Evolutionary conservation across 805 yeast species (phyloP).

Genomic region (Hanseniaspora meyeri): DNA sequence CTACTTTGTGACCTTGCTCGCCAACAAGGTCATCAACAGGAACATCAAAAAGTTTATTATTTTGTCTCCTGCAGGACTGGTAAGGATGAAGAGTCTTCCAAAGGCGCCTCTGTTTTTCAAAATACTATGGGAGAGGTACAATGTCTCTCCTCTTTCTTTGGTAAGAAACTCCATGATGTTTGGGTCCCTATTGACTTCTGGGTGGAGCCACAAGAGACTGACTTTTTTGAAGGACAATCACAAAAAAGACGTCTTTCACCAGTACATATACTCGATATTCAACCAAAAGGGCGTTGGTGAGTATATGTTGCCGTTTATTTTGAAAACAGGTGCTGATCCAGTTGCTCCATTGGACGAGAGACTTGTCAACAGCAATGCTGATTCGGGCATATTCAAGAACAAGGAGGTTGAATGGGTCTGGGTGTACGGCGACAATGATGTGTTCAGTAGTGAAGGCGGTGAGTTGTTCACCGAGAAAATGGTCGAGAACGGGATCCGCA

Average conservation of each 20-base stretch:
- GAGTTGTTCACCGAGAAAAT: slow-evolving; percentile 24
- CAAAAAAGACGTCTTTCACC: slow-evolving; percentile 43
- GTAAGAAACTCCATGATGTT: slow-evolving; percentile 68
- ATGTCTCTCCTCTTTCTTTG: slow-evolving; percentile 72
- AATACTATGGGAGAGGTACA: slow-evolving; percentile 63
- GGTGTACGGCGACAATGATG: slow-evolving; percentile 73
- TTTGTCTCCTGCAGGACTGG: slow-evolving; percentile 84
- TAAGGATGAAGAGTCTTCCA: slow-evolving; percentile 32
- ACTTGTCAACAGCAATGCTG: slow-evolving; percentile 14
- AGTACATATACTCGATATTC: slow-evolving; percentile 73
- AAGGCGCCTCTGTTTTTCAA: slow-evolving; percentile 65
- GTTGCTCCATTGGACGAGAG: slow-evolving; percentile 50
- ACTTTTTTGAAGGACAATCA: slow-evolving; percentile 35
- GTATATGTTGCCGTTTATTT: slow-evolving; percentile 67
- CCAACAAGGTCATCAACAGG: slow-evolving; percentile 39
- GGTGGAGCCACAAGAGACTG: slow-evolving; percentile 80
- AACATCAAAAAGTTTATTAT: slow-evolving; percentile 58
- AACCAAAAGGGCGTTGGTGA: slow-evolving; percentile 86
- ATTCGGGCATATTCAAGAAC: slow-evolving; percentile 23
- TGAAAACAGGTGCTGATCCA: slow-evolving; percentile 88
- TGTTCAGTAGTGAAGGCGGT: slow-evolving; percentile 47
- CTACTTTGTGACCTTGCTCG: slow-evolving; percentile 58
- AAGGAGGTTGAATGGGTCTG: slow-evolving; percentile 56
- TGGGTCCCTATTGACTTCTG: slow-evolving; percentile 76
- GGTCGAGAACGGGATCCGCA: slow-evolving; percentile 18